phyloP scores from a whole-genome alignment of 2,329 filamentous ascomycete species.

The Volutella citrinella region DNA sequence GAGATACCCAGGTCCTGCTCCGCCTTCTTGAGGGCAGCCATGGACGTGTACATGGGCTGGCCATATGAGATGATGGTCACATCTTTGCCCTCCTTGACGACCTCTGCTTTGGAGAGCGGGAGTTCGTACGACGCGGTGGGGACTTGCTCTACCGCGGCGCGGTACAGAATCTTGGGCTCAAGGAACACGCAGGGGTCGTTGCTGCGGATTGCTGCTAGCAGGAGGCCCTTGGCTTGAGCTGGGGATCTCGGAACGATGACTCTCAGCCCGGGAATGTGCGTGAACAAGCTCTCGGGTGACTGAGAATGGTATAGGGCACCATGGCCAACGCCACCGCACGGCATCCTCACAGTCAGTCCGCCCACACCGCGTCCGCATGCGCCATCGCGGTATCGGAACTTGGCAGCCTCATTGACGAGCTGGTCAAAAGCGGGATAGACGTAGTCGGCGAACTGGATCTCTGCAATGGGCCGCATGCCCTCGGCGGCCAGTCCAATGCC shows the following conservation, averaged over 20 bases:
- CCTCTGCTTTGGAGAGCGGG: constrained; percentile 80
- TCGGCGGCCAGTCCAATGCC: constrained; percentile 86
- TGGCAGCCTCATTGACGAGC: constrained; percentile 89
- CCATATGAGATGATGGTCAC: constrained; percentile 87
- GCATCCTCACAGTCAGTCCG: constrained; percentile 85
- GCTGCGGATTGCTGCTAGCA: constrained; percentile 72
- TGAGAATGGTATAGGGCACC: constrained; percentile 87
- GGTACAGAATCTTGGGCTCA: constrained; percentile 92
- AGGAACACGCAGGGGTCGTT: constrained; percentile 90
- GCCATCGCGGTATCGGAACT: constrained; percentile 76
- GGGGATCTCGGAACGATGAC: constrained; percentile 87
- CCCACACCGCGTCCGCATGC: constrained; percentile 59
- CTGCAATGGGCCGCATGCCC: constrained; percentile 88
- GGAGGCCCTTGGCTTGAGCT: constrained; percentile 81
- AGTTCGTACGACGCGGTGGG: constrained; percentile 78
- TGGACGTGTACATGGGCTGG: constrained; percentile 82
- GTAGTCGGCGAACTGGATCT: constrained; percentile 96
- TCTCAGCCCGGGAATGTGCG: constrained; percentile 79
- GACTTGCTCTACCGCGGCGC: constrained; percentile 88
- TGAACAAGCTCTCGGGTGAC: constrained; percentile 84
- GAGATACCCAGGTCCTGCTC: constrained; percentile 72
- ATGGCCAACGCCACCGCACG: constrained; percentile 84
- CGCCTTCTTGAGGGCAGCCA: constrained; percentile 70
- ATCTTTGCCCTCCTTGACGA: constrained; percentile 76
- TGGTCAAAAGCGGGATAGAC: constrained; percentile 92